Base-by-base conservation (phyloP, 139 green algal genomes). In the Tetradesmus obliquus region DNA sequence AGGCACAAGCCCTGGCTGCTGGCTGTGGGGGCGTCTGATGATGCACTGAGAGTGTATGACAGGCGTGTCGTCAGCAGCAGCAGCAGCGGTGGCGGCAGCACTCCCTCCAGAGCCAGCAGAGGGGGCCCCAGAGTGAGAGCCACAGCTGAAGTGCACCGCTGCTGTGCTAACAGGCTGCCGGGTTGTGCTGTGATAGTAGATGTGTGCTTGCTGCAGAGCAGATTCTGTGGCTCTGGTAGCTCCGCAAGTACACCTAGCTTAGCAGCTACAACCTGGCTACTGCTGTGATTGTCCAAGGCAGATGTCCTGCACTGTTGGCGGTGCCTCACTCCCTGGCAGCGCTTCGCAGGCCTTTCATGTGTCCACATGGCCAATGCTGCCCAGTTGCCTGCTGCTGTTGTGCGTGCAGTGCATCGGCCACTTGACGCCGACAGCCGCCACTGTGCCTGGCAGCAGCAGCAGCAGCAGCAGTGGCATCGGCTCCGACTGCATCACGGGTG, bases 1-100 rank as follows among this genome's bases (percentile, higher is more conserved):
- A 90, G 86, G 86, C 86, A 84, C 71, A 90, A 84, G 86, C 86
- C 86, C 2, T 90, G 86, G 86, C 69, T 90, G 86, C 45, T 90
- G 69, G 86, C 71, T 69, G 86, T 90, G 13, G 86, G 86, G 57
- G 86, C 69, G 7, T 90, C 86, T 57, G 86, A 90, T 71, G 71
- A 83, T 69, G 19, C 57, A 3, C 53, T 90, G 86, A 53, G 86
- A 4, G 86, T 90, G 86, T 90, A 90, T 71, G 86, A 90, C 71
- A 66, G 86, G 71, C 22, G 86, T 0, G 79, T 72, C 54, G 54
- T 17, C 20, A 15, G 20, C 17, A 32, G 54, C 53, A 69, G 24
- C 86, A 71, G 86, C 60, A 62, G 74, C 85, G n/a, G 53, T 66
- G 53, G 62, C 85, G 57, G 82, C 55, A 87, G 58, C 58, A 58